A percentile compares a stretch with the other conserved stretches of the same genome.
Conservation (phyloP, 192 early-diverging fungal species). For the Podila verticillata region DNA sequence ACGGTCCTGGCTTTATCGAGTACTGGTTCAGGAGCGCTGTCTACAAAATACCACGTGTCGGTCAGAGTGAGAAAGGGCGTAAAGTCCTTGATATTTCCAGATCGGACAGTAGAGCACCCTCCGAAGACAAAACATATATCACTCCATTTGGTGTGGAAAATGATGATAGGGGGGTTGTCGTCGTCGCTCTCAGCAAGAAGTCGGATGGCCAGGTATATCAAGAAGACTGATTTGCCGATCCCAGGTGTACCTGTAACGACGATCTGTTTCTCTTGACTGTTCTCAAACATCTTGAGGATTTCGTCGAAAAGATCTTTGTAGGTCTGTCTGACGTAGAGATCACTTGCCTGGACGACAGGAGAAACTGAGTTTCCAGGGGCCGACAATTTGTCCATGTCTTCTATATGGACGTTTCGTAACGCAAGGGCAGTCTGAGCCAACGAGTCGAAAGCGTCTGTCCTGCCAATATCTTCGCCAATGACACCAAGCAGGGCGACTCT, state of each 20-base stretch:
- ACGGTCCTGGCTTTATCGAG: slow-evolving; percentile 8
- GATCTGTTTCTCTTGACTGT: slow-evolving; percentile 10
- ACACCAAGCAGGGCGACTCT: slow-evolving; percentile 14
- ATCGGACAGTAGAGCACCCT: slow-evolving; percentile 3
- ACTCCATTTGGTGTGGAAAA: slow-evolving; percentile 19
- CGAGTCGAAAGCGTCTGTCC: neutral
- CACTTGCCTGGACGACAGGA: slow-evolving; percentile 20
- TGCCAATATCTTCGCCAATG: slow-evolving; percentile 1
- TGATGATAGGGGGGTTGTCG: slow-evolving; percentile 24
- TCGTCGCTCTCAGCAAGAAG: slow-evolving; percentile 31
- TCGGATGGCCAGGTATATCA: slow-evolving; percentile 44
- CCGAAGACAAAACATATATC: slow-evolving; percentile 2
- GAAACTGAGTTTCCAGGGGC: neutral
- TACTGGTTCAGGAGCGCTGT: slow-evolving; percentile 5
- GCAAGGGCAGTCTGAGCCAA: neutral
- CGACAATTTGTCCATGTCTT: slow-evolving; percentile 2
- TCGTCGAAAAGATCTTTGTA: slow-evolving; percentile 31
- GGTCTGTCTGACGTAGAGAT: slow-evolving; percentile 26
- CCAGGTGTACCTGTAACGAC: slow-evolving; percentile 45
- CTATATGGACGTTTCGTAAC: neutral
- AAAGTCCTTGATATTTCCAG: slow-evolving; percentile 9
- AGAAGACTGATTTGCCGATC: slow-evolving; percentile 46
- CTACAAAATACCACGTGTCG: slow-evolving; percentile 4
- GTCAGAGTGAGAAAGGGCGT: neutral
- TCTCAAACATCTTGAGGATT: slow-evolving; percentile 5